Evolutionary conservation across 1,284 basidiomycete genomes (phyloP), one percentile per base, ranked within the genome.

Genomic region (Bondarzewia mesenterica): DNA sequence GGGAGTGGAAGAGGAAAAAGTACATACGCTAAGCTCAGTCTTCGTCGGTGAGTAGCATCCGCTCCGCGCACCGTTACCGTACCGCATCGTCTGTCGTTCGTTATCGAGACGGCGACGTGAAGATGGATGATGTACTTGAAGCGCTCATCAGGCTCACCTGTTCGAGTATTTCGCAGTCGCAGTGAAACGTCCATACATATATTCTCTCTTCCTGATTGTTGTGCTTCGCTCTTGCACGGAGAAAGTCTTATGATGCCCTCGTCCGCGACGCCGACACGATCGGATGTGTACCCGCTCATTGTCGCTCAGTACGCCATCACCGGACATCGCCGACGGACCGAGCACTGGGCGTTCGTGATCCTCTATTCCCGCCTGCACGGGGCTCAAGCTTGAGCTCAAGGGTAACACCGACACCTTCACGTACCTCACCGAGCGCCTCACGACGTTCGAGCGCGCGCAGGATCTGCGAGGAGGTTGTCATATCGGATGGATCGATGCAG

Each of bases 261-360:
- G 29, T n/a, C 29, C 7, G n/a, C 29, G 29, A n/a, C 29, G n/a
- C 29, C 29, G 12, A 6, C 29, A n/a, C 10, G n/a, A 32, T n/a
- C n/a, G n/a, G n/a, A 32, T 4, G 29, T 21, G 15, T 27, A 35
- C 25, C 54, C 65, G 22, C 52, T 66, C 45, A 52, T 64, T 51
- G 56, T 68, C 49, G 57, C 61, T 20, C 60, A 67, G 49, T 56
- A 63, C 50, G 57, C 57, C 36, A 48, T 66, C 42, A 26, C 50
- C 35, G 53, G 54, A 6, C 63, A 64, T 49, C 55, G 55, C 14
- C 53, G 53, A 16, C 61, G 62, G 26, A 61, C 56, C 22, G 63
- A 64, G 48, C 63, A 60, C 45, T 65, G 63, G 63, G 52, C 43
- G 5, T 46, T 65, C 46, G 54, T 56, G 18, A 57, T 57, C 22